Percentiles rank a stretch among this genome's conserved stretches.
Conservation (phyloP, 176 grass and related monocot species). For the Triticum dicoccoides region DNA sequence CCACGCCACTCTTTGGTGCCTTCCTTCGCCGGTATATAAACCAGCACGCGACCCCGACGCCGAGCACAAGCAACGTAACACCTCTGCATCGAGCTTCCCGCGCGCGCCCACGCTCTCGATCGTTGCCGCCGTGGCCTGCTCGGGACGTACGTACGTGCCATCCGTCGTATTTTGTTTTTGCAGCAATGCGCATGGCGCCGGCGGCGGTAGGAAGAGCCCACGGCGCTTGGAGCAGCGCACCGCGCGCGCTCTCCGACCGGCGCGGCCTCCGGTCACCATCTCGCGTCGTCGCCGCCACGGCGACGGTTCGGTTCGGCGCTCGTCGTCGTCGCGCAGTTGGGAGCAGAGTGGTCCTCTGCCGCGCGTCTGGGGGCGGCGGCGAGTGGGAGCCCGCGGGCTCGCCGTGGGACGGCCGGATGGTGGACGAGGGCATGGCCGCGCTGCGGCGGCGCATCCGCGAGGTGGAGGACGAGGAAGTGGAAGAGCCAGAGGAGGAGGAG, state of each 20-base stretch:
- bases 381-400: not conserved
- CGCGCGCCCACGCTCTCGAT: not conserved
- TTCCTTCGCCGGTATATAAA: not conserved
- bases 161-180: not conserved
- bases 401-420: conserved; percentile 14
- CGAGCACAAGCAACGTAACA: not conserved
- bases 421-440: conserved; percentile 68
- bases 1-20: not conserved
- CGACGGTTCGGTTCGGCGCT: not conserved
- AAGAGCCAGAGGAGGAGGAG: conserved; percentile 14
- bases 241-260: not conserved
- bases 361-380: not conserved
- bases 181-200: conserved; percentile 5
- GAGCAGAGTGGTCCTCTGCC: not conserved
- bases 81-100: not conserved
- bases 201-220: not conserved
- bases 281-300: not conserved
- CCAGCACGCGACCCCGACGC: not conserved
- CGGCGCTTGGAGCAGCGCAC: not conserved
- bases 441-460: conserved; percentile 60
- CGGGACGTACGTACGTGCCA: not conserved
- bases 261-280: not conserved
- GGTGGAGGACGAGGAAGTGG: not conserved
- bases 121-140: not conserved
- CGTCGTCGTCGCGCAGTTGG: not conserved